Base-by-base conservation (phyloP, 768 basidiomycete genomes). In the Mycena vitilis region DNA sequence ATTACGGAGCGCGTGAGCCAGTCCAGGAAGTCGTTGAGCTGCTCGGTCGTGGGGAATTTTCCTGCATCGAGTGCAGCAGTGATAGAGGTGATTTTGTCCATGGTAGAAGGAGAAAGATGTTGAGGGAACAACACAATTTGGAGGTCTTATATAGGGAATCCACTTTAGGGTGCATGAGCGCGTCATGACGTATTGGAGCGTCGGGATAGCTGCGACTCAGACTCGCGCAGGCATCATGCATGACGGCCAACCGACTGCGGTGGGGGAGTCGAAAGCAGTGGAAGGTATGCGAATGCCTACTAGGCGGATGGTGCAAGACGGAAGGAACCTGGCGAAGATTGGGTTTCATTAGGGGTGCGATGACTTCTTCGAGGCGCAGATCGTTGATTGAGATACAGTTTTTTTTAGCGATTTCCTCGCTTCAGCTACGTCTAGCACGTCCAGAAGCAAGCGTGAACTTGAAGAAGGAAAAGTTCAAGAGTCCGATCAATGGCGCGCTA, bases 21-120 rank as follows among this genome's bases (percentile, higher is more conserved):
- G 74, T 91, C 86, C 70, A 91, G 83, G 73, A 85, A 82, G 0
- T 74, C 74, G 67, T 83, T 82, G 45, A 87, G 71, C 74, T 93
- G 92, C 36, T 84, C 76, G 13, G 91, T 88, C 2, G 83, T 83
- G 20, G 92, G 92, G 5, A 92, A 80, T 74, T 93, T 93, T 23
- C 90, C 90, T 20, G 91, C 90, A 69, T 88, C 85, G 72, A 93
- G 78, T 10, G 92, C 92, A 54, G 89, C 92, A 64, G 90, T 75
- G 30, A 92, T 73, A 44, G 89, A 88, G 20, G 89, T 82, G 55
- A 85, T 68, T 79, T 86, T 87, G 65, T 93, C 89, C 91, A 93
- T 92, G 63, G 65, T 76, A 37, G 22, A 36, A 11, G 13, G 44
- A 6, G 44, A 45, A 16, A 40, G 40, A 40, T 45, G 13, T 16